These are phyloP conservation scores for Suillus brevipes DNA, from an alignment of 768 basidiomycete genomes.

Conservation along the genomic window DNA sequence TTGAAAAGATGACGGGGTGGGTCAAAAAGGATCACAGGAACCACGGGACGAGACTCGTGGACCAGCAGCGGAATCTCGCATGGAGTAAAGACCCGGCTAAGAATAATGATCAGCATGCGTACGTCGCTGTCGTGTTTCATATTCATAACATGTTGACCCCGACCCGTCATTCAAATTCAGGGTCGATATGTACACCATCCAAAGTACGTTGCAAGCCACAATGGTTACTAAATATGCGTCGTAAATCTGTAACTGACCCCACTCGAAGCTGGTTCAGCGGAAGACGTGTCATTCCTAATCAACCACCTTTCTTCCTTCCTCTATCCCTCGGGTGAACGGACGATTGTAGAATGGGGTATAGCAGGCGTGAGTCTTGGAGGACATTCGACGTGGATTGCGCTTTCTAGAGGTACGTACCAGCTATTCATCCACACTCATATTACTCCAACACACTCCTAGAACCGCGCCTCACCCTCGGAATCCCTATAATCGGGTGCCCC, in stretches of 20 bases:
- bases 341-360: constrained; percentile 67
- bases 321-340: constrained; percentile 64
- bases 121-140: constrained; percentile 11
- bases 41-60: constrained; percentile 29
- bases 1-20: not conserved
- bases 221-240: not conserved
- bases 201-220: constrained; percentile 20
- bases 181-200: constrained; percentile 33
- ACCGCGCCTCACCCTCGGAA: constrained; percentile 43
- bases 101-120: constrained; percentile 31
- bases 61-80: constrained; percentile 23
- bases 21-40: constrained; percentile 32
- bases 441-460: constrained; percentile 32
- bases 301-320: constrained; percentile 76
- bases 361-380: constrained; percentile 83
- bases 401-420: constrained; percentile 43
- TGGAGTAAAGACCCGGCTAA: constrained; percentile 25
- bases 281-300: constrained; percentile 78
- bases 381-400: constrained; percentile 76
- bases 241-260: not conserved
- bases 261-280: constrained; percentile 54
- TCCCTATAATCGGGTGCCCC: constrained; percentile 70
- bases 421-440: not conserved
- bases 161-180: too few relatives aligned
- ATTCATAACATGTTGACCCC: not conserved